These are phyloP conservation scores for Ganoderma leucocontextum DNA, from an alignment of 1,284 basidiomycete species.

Conservation along the genomic window DNA sequence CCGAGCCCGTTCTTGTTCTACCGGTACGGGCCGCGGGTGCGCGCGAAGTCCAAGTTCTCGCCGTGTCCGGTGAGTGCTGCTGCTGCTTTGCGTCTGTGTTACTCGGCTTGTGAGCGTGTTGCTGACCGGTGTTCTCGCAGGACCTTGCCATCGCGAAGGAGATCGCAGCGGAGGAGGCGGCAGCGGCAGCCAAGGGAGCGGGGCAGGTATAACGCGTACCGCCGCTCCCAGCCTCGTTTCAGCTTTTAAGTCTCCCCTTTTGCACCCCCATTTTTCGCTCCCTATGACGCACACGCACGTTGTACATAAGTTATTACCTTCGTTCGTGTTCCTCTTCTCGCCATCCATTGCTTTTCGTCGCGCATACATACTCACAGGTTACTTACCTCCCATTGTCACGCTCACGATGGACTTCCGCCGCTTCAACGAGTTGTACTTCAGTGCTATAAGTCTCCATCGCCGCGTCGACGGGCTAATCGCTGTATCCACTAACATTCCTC, in stretches of 20 bases:
- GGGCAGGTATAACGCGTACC: slow-evolving; percentile 14
- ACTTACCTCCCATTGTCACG: neutral
- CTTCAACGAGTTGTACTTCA: too few species aligned
- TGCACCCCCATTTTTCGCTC: neutral
- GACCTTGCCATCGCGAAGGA: slow-evolving; percentile 53
- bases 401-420: neutral
- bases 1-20: slow-evolving; percentile 71
- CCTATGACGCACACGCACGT: neutral
- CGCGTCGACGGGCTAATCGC: slow-evolving; percentile 4
- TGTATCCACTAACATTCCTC: slow-evolving; percentile 14
- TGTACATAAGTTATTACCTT: slow-evolving; percentile 33
- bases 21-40: slow-evolving; percentile 59
- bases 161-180: slow-evolving; percentile 43
- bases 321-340: neutral
- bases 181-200: slow-evolving; percentile 16
- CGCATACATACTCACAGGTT: neutral
- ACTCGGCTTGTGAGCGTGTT: neutral
- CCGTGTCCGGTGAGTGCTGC: slow-evolving; percentile 56
- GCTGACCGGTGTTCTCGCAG: slow-evolving; percentile 33
- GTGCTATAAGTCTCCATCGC: neutral
- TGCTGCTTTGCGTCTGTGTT: too few species aligned
- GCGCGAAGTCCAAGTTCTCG: slow-evolving; percentile 57
- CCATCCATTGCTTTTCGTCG: neutral
- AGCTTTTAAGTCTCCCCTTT: neutral
- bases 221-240: neutral